Conservation (phyloP, 257 asterid genomes). For the Henckelia pumila region DNA sequence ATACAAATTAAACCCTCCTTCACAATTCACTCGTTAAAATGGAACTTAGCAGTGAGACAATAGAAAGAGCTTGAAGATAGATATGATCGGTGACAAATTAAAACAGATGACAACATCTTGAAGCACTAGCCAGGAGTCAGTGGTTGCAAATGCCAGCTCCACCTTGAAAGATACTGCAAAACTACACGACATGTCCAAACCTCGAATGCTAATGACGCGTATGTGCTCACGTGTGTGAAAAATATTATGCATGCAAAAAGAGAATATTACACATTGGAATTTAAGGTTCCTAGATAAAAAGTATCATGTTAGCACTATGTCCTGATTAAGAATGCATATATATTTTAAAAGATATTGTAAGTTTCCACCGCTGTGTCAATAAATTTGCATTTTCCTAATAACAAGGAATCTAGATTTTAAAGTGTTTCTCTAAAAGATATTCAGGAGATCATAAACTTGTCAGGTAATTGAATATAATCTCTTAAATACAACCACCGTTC, state of each 20-base stretch:
- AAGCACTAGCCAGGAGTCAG: conserved; percentile 12
- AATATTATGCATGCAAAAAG: neutral
- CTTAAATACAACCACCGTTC: neutral
- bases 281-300: neutral
- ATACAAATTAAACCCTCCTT: conserved; percentile 8
- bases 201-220: neutral
- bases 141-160: conserved; percentile 15
- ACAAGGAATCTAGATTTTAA: neutral
- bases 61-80: neutral
- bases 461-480: neutral
- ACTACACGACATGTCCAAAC: conserved; percentile 3
- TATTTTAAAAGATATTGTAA: conserved; percentile 7
- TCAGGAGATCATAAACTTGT: neutral
- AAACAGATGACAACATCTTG: neutral
- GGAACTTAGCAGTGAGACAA: conserved; percentile 7
- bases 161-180: neutral
- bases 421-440: conserved; percentile 1
- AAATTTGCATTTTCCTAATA: neutral
- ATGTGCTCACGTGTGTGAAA: neutral
- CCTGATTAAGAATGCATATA: conserved; percentile 5
- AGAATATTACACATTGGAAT: neutral
- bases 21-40: neutral
- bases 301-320: neutral
- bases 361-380: neutral
- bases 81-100: neutral